Evolutionary conservation across 768 basidiomycete genomes (phyloP).

Genomic region (Russula sp.): DNA sequence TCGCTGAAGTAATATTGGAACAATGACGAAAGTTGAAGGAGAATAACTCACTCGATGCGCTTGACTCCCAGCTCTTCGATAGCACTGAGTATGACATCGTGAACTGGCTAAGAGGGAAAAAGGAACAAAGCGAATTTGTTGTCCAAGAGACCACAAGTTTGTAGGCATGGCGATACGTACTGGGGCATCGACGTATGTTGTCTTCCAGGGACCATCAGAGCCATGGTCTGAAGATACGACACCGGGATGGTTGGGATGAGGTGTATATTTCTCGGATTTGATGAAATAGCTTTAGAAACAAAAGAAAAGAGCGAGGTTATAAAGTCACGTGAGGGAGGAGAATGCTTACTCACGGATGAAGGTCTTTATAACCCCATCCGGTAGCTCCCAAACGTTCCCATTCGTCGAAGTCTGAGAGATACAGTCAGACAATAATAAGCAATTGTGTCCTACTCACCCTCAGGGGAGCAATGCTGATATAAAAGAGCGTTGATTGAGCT

Average conservation of each 20-base stretch:
- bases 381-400: conserved; percentile 31
- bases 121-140: not conserved
- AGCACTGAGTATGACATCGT: conserved; percentile 18
- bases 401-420: conserved; percentile 27
- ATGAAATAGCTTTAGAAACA: conserved; percentile 25
- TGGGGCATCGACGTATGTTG: not conserved
- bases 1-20: conserved; percentile 15
- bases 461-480: conserved; percentile 28
- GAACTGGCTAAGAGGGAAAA: conserved; percentile 17
- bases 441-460: conserved; percentile 2
- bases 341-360: conserved; percentile 25
- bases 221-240: conserved; percentile 22
- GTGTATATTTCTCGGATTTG: conserved; percentile 26
- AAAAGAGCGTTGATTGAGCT: conserved; percentile 26
- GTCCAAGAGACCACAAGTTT: not conserved
- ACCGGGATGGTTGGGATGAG: conserved; percentile 9
- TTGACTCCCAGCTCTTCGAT: conserved; percentile 25
- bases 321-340: not conserved
- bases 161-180: not conserved
- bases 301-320: no score
- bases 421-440: not conserved
- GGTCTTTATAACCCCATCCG: conserved; percentile 31
- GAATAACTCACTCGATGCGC: conserved; percentile 15
- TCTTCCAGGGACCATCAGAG: conserved; percentile 23
- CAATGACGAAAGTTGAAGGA: not conserved